Evolutionary conservation across 345 rosid species (phyloP).

Genomic region (Syzygium grande): DNA sequence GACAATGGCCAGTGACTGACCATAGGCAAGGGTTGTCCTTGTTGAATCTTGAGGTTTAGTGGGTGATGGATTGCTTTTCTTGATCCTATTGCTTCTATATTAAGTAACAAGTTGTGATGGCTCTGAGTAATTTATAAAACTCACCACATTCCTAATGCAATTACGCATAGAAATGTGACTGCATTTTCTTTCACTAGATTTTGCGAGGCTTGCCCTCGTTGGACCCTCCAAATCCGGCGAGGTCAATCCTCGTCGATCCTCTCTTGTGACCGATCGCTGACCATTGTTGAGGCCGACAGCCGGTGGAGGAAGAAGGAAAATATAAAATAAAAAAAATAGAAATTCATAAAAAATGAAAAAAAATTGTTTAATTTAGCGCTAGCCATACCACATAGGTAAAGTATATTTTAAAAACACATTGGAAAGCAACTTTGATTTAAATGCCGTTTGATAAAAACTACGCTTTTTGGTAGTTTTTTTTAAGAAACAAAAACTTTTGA

Average conservation of each 20-base stretch:
- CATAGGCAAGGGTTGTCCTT: neutral
- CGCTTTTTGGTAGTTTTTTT: too few species aligned
- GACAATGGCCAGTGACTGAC: accelerated
- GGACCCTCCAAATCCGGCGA: neutral
- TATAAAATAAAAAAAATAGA: too few species aligned
- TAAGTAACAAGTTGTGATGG: neutral
- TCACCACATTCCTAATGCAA: neutral
- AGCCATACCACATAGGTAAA: too few species aligned
- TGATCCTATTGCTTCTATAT: neutral
- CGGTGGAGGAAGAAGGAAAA: too few species aligned
- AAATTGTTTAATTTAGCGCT: too few species aligned
- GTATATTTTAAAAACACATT: too few species aligned
- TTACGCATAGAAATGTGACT: neutral
- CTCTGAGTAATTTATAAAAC: accelerated
- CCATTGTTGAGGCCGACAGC: neutral
- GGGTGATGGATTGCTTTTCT: neutral
- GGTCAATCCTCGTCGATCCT: neutral
- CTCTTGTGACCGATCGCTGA: accelerated
- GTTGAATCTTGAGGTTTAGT: neutral
- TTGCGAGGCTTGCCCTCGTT: accelerated
- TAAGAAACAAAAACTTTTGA: too few species aligned
- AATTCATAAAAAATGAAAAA: too few species aligned
- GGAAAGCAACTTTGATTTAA: too few species aligned
- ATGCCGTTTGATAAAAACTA: too few species aligned
- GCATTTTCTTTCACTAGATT: neutral